phyloP scores from a whole-genome alignment of 2,329 filamentous ascomycete species.

The Phialocephala subalpina region DNA sequence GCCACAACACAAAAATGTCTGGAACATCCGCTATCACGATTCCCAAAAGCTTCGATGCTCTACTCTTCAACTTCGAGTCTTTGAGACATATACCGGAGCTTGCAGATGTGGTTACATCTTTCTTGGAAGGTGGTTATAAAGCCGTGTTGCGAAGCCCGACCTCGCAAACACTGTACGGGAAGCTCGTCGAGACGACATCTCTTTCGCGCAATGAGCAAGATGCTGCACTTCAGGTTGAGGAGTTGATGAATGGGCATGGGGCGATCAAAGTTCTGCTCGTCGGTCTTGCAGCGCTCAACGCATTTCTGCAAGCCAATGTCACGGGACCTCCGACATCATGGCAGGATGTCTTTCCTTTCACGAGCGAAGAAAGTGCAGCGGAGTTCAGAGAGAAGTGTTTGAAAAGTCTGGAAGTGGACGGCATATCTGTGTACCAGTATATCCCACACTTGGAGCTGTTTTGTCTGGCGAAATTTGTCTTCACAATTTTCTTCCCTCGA shows the following conservation, averaged over 20 bases:
- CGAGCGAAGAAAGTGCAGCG: slow-evolving; percentile 14
- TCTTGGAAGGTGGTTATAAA: slow-evolving; percentile 43
- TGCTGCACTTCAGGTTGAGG: slow-evolving; percentile 27
- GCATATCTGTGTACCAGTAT: slow-evolving; percentile 84
- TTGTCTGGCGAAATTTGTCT: slow-evolving; percentile 68
- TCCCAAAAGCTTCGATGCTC: slow-evolving; percentile 33
- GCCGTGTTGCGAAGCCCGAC: slow-evolving; percentile 38
- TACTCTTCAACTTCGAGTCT: slow-evolving; percentile 39
- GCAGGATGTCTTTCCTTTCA: slow-evolving; percentile 46
- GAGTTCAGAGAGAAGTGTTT: slow-evolving; percentile 64
- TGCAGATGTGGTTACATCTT: slow-evolving; percentile 36
- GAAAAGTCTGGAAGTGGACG: slow-evolving; percentile 78
- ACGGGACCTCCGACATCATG: slow-evolving; percentile 76
- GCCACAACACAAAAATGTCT: neutral
- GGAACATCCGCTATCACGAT: neutral
- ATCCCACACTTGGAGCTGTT: slow-evolving; percentile 88
- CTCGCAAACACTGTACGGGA: slow-evolving; percentile 38
- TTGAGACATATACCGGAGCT: slow-evolving; percentile 38
- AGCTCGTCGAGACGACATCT: slow-evolving; percentile 33
- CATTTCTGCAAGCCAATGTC: slow-evolving; percentile 86
- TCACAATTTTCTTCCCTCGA: slow-evolving; percentile 47
- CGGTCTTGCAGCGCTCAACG: slow-evolving; percentile 74
- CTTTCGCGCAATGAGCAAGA: slow-evolving; percentile 27
- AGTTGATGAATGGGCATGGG: slow-evolving; percentile 17
- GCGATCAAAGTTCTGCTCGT: slow-evolving; percentile 46